These are phyloP conservation scores for Cucurbita maxima DNA, from an alignment of 306 rosid species.

Conservation along the genomic window DNA sequence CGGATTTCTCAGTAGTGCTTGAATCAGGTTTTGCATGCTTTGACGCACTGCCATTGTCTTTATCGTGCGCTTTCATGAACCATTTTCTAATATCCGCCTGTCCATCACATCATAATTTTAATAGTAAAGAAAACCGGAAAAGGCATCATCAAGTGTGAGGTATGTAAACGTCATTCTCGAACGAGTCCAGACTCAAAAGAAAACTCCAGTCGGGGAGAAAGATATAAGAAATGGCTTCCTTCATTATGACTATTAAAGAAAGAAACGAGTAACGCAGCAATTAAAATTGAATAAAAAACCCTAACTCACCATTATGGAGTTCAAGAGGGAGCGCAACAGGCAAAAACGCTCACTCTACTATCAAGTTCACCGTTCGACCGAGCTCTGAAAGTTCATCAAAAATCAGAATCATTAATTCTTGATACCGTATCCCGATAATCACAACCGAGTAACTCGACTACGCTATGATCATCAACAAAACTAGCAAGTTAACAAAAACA, in stretches of 20 bases:
- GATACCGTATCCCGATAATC: background rate
- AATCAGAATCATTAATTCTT: background rate
- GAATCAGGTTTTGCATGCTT: slow-evolving; percentile 26
- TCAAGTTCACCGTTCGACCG: background rate
- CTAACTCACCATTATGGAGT: slow-evolving; percentile 3
- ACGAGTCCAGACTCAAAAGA: background rate
- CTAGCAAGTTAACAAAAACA: background rate
- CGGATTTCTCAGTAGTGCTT: slow-evolving; percentile 12
- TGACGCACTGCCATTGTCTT: slow-evolving; percentile 27
- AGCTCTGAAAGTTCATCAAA: background rate
- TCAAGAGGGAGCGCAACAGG: background rate
- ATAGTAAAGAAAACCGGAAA: background rate
- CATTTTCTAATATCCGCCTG: slow-evolving; percentile 74
- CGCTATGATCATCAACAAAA: background rate
- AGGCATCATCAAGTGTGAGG: background rate
- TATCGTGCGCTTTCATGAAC: slow-evolving; percentile 88
- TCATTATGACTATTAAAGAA: background rate
- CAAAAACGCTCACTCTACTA: background rate
- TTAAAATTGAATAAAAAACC: background rate
- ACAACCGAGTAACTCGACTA: background rate
- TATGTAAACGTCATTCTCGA: background rate
- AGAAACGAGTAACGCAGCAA: background rate
- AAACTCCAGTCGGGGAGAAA: background rate
- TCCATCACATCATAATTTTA: background rate
- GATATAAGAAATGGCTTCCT: background rate